These are phyloP conservation scores for Ramaria rubella DNA, from an alignment of 768 basidiomycete species.

Conservation along the genomic window DNA sequence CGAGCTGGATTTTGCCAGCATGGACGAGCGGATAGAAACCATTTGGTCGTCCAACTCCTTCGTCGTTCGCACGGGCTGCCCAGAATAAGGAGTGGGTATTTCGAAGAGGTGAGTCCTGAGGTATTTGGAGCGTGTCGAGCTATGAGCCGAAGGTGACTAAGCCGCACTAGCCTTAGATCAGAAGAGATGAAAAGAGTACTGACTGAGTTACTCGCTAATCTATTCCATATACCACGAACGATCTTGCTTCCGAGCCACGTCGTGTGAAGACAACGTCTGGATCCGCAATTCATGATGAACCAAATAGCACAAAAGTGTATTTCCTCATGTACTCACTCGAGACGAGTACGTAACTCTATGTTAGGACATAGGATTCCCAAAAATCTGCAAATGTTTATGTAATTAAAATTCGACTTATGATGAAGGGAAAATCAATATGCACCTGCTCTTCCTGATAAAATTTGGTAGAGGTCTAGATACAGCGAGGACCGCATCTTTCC, in stretches of 20 bases:
- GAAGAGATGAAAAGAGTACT: constrained; percentile 11
- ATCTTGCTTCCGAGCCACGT: constrained; percentile 51
- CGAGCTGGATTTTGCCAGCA: constrained; percentile 42
- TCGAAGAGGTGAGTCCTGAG: constrained; percentile 45
- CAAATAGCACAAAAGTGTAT: constrained; percentile 14
- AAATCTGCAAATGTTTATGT: constrained; percentile 29
- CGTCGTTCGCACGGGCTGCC: constrained; percentile 42
- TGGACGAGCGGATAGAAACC: constrained; percentile 46
- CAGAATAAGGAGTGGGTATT: constrained; percentile 37
- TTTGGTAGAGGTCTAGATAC: constrained; percentile 41
- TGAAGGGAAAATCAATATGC: not conserved
- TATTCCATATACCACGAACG: constrained; percentile 41
- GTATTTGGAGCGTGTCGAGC: constrained; percentile 30
- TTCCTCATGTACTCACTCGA: constrained; percentile 39
- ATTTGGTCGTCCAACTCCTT: constrained; percentile 40
- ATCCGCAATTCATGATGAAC: constrained; percentile 16
- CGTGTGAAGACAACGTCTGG: constrained; percentile 51
- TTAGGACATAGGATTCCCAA: constrained; percentile 44
- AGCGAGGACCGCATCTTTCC: constrained; percentile 45
- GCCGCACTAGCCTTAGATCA: not conserved
- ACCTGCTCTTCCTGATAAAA: constrained; percentile 57
- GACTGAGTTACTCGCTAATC: constrained; percentile 37
- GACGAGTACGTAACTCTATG: constrained; percentile 38
- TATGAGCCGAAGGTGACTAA: constrained; percentile 13
- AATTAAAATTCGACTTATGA: not conserved